These are phyloP conservation scores for Paramecium pentaurelia DNA, from an alignment of 73 alveolate species.

Conservation along the genomic window DNA sequence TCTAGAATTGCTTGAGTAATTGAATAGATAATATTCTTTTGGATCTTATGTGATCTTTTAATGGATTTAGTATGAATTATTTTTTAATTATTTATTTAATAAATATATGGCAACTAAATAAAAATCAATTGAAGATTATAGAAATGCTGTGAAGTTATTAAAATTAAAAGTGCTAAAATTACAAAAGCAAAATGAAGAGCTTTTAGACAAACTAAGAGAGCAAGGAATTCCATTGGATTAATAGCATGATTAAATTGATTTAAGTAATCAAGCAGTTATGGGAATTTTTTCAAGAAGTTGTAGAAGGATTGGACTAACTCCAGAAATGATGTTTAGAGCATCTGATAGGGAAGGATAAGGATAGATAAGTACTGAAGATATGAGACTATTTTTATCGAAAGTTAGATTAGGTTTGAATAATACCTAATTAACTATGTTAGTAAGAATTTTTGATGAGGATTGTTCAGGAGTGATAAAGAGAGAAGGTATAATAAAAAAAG, in stretches of 20 bases:
- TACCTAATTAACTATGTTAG: conserved; percentile 12
- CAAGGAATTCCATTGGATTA: not conserved
- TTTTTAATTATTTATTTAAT: not conserved
- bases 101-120: conserved; percentile 13
- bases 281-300: conserved; percentile 29
- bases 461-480: conserved; percentile 21
- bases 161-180: conserved; percentile 4
- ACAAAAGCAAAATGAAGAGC: not conserved
- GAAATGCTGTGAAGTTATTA: conserved; percentile 30
- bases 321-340: conserved; percentile 53
- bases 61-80: not conserved
- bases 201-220: not conserved
- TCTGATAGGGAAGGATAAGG: conserved; percentile 26
- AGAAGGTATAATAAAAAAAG: not conserved
- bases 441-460: conserved; percentile 15
- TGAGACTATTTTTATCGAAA: conserved; percentile 8
- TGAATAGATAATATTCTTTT: not conserved
- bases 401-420: conserved; percentile 21
- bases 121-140: conserved; percentile 31
- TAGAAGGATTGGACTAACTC: conserved; percentile 35
- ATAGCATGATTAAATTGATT: not conserved
- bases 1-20: not conserved
- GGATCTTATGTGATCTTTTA: not conserved
- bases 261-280: conserved; percentile 23
- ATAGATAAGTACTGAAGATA: conserved; percentile 5